Evolutionary conservation across 2,329 filamentous ascomycete species (phyloP).

Genomic region (Penicillium decumbens): DNA sequence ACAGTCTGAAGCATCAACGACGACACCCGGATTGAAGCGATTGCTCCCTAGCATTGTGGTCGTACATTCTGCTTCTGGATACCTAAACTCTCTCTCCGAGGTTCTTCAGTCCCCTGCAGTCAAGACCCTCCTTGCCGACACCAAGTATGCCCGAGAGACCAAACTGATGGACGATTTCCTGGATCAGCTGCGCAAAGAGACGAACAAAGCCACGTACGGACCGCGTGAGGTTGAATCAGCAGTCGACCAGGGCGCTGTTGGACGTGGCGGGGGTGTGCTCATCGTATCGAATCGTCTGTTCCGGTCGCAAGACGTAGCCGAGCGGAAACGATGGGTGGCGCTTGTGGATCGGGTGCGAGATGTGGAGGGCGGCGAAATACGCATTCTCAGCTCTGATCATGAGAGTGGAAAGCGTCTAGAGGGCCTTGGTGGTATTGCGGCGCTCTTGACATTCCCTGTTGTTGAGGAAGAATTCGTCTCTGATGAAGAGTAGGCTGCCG

Average conservation of each 20-base stretch:
- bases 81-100: conserved; percentile 82
- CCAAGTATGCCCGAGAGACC: conserved; percentile 82
- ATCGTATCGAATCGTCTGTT: conserved; percentile 86
- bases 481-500: conserved; percentile 37
- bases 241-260: conserved; percentile 81
- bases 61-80: conserved; percentile 78
- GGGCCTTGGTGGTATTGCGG: conserved; percentile 79
- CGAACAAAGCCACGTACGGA: conserved; percentile 88
- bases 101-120: conserved; percentile 79
- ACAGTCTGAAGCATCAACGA: conserved; percentile 56
- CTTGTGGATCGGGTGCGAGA: conserved; percentile 85
- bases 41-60: conserved; percentile 58
- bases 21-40: conserved; percentile 62
- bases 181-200: conserved; percentile 71
- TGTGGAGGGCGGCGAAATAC: conserved; percentile 74
- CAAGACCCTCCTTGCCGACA: conserved; percentile 70
- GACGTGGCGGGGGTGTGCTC: conserved; percentile 75
- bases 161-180: conserved; percentile 80
- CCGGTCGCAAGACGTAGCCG: conserved; percentile 70
- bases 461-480: conserved; percentile 71
- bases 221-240: conserved; percentile 74
- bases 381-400: conserved; percentile 87
- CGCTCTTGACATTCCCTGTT: conserved; percentile 84
- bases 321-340: conserved; percentile 72
- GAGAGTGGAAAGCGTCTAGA: conserved; percentile 86